These are phyloP conservation scores for Metschnikowia noctiluminum DNA, from an alignment of 805 yeast genomes.

Conservation along the genomic window DNA sequence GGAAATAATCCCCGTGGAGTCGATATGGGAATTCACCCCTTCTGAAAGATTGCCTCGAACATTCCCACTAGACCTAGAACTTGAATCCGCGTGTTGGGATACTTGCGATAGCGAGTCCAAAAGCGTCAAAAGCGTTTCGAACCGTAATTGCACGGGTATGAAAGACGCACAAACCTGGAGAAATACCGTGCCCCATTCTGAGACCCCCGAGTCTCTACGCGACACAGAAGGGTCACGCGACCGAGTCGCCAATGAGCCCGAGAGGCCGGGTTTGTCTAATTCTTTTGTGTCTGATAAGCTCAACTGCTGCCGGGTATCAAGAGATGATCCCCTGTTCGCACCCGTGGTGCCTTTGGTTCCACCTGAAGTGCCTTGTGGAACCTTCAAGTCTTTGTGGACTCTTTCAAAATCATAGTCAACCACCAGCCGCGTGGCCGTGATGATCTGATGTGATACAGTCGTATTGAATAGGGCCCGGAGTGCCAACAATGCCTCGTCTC, in stretches of 20 bases:
- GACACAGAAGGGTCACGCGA: constrained; percentile 18
- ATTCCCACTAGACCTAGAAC: background rate
- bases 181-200: constrained; percentile 54
- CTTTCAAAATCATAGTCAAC: constrained; percentile 25
- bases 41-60: background rate
- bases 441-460: constrained; percentile 56
- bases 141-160: constrained; percentile 78
- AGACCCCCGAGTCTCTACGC: constrained; percentile 1
- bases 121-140: constrained; percentile 52
- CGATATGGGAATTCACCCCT: background rate
- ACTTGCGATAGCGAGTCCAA: constrained; percentile 27
- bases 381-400: no score
- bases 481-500: constrained; percentile 46
- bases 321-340: background rate
- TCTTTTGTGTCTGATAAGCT: no score
- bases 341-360: background rate
- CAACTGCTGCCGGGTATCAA: no score
- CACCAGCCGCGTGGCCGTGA: constrained; percentile 52
- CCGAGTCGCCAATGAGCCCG: background rate
- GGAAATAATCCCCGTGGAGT: no score
- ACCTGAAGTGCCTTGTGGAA: constrained; percentile 19
- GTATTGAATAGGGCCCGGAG: constrained; percentile 64
- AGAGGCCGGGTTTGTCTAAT: background rate
- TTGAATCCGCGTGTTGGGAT: constrained; percentile 18
- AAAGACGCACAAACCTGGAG: constrained; percentile 67